These are phyloP conservation scores for Neostapfia colusana DNA, from an alignment of 176 grass and related monocot species.

Conservation along the genomic window DNA sequence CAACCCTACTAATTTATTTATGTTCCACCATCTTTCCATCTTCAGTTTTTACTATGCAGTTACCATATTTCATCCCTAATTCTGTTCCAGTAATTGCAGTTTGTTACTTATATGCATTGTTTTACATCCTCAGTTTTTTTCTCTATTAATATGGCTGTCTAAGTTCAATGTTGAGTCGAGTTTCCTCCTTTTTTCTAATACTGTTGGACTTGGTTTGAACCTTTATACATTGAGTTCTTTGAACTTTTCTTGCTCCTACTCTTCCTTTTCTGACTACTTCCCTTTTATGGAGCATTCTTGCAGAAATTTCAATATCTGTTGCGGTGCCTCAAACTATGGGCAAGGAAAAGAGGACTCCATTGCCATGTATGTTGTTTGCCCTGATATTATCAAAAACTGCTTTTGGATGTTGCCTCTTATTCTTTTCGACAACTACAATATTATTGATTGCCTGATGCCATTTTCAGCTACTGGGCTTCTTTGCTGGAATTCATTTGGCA, in stretches of 20 bases:
- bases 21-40: constrained; percentile 8
- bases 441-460: constrained; percentile 30
- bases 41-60: constrained; percentile 1
- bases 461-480: constrained; percentile 68
- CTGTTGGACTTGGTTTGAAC: constrained; percentile 1
- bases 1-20: constrained; percentile 21
- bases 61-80: constrained; percentile 4
- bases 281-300: constrained; percentile 26
- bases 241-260: not conserved
- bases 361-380: constrained; percentile 57
- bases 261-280: constrained; percentile 13
- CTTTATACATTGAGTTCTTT: constrained; percentile 19
- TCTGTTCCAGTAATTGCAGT: constrained; percentile 10
- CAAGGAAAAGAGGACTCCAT: constrained; percentile 64
- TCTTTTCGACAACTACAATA: not conserved
- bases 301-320: constrained; percentile 71
- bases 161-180: constrained; percentile 7
- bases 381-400: not conserved
- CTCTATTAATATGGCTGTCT: constrained; percentile 10
- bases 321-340: constrained; percentile 77
- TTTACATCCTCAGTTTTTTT: not conserved
- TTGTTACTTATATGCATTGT: constrained; percentile 4
- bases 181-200: constrained; percentile 11
- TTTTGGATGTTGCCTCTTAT: constrained; percentile 27
- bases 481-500: constrained; percentile 71